phyloP scores from a whole-genome alignment of 148 eudicot species.

The Chenopodium formosanum region DNA sequence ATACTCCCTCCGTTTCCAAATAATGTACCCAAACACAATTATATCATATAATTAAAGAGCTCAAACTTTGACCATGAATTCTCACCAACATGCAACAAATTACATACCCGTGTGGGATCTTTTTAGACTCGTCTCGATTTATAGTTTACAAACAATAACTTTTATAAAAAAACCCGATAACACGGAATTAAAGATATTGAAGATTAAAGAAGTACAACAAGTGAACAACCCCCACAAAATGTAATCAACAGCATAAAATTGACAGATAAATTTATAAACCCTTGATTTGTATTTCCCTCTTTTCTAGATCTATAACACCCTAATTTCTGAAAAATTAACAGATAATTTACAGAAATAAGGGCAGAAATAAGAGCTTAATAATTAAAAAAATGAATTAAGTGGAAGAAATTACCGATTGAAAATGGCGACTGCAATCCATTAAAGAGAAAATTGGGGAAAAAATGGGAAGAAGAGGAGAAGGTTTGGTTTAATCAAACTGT shows the following conservation, averaged over 20 bases:
- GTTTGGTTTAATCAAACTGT: not conserved
- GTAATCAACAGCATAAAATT: too few species aligned
- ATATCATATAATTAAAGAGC: too few species aligned
- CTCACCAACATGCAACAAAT: too few species aligned
- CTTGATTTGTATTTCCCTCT: not conserved
- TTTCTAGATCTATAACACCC: slow-evolving; percentile 26
- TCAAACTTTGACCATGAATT: too few species aligned
- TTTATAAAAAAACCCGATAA: too few species aligned
- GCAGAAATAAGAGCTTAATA: not conserved
- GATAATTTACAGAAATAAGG: not conserved
- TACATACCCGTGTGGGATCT: not conserved
- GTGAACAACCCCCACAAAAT: too few species aligned
- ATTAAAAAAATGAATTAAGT: not conserved
- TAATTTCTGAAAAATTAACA: slow-evolving; percentile 11
- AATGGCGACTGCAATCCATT: not conserved
- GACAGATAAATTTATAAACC: not conserved
- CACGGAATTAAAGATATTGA: too few species aligned
- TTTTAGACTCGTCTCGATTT: too few species aligned
- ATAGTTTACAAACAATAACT: too few species aligned
- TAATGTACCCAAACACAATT: too few species aligned
- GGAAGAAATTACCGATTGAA: slow-evolving; percentile 16
- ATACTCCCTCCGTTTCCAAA: not conserved
- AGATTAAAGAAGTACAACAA: too few species aligned
- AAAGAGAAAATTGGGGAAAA: slow-evolving; percentile 2
- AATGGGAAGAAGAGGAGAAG: not conserved